A percentile compares a stretch with the other conserved stretches of the same genome.
Conservation (phyloP, 2,329 filamentous ascomycete species). For the Stagonosporopsis vannaccii region DNA sequence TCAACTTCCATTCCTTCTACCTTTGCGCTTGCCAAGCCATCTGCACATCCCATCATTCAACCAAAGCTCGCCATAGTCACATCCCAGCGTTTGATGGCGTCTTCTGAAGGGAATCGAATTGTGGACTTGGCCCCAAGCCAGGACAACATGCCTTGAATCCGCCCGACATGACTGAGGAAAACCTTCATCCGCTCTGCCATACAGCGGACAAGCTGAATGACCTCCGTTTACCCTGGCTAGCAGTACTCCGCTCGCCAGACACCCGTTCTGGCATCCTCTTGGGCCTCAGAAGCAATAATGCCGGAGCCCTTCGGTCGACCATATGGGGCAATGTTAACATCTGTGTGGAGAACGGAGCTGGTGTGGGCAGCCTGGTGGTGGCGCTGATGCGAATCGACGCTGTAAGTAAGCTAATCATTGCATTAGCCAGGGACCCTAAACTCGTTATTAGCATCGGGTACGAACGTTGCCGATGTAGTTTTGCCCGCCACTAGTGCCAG, state of each 20-base stretch:
- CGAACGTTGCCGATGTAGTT: slow-evolving; percentile 98
- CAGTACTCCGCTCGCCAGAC: neutral
- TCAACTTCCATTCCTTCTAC: no score
- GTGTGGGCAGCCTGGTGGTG: slow-evolving; percentile 80
- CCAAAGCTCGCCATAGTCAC: neutral
- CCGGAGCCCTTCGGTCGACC: slow-evolving; percentile 95
- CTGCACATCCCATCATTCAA: neutral
- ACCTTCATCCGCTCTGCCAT: neutral
- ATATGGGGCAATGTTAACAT: slow-evolving; percentile 91
- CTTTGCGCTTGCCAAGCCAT: neutral
- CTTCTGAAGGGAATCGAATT: slow-evolving; percentile 68
- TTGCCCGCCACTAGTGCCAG: slow-evolving; percentile 76
- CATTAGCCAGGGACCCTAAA: slow-evolving; percentile 41
- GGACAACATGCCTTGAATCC: neutral
- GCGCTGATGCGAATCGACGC: slow-evolving; percentile 97
- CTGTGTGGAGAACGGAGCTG: slow-evolving; percentile 80
- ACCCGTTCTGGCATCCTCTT: slow-evolving; percentile 84
- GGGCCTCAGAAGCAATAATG: slow-evolving; percentile 94
- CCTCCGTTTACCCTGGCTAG: neutral
- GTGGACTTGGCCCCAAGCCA: slow-evolving; percentile 71
- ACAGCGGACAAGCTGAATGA: neutral
- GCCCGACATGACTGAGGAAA: neutral
- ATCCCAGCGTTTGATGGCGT: neutral
- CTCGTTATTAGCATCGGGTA: slow-evolving; percentile 54
- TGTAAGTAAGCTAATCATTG: slow-evolving; percentile 82